These are phyloP conservation scores for Fusarium goolgardi DNA, from an alignment of 2,329 filamentous ascomycete genomes.

Conservation along the genomic window DNA sequence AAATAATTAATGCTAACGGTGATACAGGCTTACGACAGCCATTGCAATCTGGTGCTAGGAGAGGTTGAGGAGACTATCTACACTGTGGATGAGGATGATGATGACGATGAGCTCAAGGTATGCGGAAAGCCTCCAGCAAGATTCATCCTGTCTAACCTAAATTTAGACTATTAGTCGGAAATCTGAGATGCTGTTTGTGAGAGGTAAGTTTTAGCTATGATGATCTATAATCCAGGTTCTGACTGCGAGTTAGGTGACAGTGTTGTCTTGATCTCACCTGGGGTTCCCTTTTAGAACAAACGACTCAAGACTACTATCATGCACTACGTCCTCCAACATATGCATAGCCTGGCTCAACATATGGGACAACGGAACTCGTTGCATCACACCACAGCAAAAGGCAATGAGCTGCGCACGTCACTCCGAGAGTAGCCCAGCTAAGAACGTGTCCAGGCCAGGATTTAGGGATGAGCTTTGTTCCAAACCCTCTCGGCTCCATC, in stretches of 20 bases:
- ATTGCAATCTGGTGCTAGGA: conserved; percentile 95
- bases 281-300: conserved; percentile 53
- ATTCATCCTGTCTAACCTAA: background rate
- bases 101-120: conserved; percentile 82
- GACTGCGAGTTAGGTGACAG: conserved; percentile 68
- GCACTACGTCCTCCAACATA: conserved; percentile 7
- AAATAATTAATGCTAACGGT: conserved; percentile 11
- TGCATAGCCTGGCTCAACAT: conserved; percentile 1
- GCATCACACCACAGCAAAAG: conserved; percentile 4
- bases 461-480: background rate
- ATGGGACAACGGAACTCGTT: conserved; percentile 2
- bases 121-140: background rate
- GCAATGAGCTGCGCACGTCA: conserved; percentile 9
- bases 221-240: conserved; percentile 24
- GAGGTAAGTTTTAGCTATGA: conserved; percentile 72
- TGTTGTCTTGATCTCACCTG: conserved; percentile 77
- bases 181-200: conserved; percentile 97
- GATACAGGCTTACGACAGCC: conserved; percentile 93
- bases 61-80: conserved; percentile 99
- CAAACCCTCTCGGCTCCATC: background rate
- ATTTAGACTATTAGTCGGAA: conserved; percentile 90
- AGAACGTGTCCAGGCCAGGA: background rate
- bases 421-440: conserved; percentile 1
- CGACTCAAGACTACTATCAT: background rate
- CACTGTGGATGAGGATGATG: conserved; percentile 90